Conservation (phyloP, 2,329 filamentous ascomycete genomes). For the Colletotrichum cereale region DNA sequence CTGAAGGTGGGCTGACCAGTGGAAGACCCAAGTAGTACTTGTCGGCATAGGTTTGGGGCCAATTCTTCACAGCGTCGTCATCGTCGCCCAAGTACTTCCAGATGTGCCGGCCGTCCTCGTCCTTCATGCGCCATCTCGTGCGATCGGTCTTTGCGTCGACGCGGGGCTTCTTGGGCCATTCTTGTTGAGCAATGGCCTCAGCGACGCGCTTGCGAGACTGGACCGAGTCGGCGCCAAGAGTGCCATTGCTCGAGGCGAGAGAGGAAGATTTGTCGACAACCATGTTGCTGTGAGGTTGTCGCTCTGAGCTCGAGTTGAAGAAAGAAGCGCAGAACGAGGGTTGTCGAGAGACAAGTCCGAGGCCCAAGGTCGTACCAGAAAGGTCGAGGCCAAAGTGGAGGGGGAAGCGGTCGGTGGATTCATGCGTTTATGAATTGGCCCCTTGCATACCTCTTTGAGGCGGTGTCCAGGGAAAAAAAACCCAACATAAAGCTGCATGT, state of each 20-base stretch:
- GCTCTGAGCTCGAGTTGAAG: not conserved
- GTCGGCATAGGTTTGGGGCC: conserved; percentile 91
- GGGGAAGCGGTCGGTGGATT: conserved; percentile 16
- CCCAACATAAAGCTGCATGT: conserved; percentile 26
- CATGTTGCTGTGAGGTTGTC: conserved; percentile 1
- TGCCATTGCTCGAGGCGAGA: conserved; percentile 34
- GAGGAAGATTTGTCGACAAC: conserved; percentile 25
- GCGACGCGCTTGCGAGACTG: conserved; percentile 59
- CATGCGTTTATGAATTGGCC: conserved; percentile 30
- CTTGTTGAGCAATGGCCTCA: conserved; percentile 51
- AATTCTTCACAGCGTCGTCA: conserved; percentile 75
- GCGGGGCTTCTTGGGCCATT: conserved; percentile 59
- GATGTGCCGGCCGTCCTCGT: conserved; percentile 87
- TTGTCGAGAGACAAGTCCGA: not conserved
- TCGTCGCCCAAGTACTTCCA: conserved; percentile 93
- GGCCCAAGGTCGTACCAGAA: not conserved
- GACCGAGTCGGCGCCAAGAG: not conserved
- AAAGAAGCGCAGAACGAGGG: no score
- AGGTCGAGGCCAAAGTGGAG: not conserved
- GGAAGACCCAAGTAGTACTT: conserved; percentile 88
- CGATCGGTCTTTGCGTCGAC: conserved; percentile 78
- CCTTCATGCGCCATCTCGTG: conserved; percentile 84
- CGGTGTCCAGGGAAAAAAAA: conserved; percentile 26
- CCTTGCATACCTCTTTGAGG: conserved; percentile 27
- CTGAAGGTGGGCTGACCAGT: conserved; percentile 65